Percentiles rank a stretch among this genome's conserved stretches.
Conservation (phyloP, 2,329 filamentous ascomycete genomes). For the Aspergillus tubingensis region DNA sequence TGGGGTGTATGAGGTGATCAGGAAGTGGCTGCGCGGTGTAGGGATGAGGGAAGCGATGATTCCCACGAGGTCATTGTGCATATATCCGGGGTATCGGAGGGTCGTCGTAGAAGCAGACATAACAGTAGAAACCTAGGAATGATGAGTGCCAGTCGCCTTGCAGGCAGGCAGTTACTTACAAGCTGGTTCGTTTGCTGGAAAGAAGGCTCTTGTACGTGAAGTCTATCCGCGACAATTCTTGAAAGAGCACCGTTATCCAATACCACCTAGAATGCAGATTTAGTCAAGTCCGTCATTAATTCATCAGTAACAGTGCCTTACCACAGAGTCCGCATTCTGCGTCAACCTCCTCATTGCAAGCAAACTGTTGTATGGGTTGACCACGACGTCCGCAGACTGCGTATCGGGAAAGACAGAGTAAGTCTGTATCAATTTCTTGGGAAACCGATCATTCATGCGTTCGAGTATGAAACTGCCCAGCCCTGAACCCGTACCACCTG, state of each 20-base stretch:
- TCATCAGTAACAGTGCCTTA: slow-evolving; percentile 34
- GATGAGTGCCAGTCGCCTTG: slow-evolving; percentile 6
- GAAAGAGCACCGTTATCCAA: slow-evolving; percentile 93
- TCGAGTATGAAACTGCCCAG: slow-evolving; percentile 93
- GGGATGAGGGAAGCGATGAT: slow-evolving; percentile 95
- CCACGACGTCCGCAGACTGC: slow-evolving; percentile 86
- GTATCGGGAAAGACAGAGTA: slow-evolving; percentile 98
- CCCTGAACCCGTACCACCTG: slow-evolving; percentile 94
- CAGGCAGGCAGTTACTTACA: slow-evolving; percentile 47
- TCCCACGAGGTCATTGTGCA: slow-evolving; percentile 98
- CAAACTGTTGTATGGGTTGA: slow-evolving; percentile 97
- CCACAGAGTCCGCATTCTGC: slow-evolving; percentile 95
- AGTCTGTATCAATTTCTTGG: slow-evolving; percentile 98
- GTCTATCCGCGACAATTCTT: slow-evolving; percentile 87
- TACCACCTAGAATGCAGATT: slow-evolving; percentile 60
- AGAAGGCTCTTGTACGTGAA: slow-evolving; percentile 93
- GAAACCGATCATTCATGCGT: slow-evolving; percentile 92
- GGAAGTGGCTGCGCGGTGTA: slow-evolving; percentile 93
- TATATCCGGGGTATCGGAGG: slow-evolving; percentile 94
- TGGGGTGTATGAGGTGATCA: slow-evolving; percentile 97
- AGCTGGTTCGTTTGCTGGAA: slow-evolving; percentile 98
- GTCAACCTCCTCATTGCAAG: slow-evolving; percentile 87
- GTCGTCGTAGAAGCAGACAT: slow-evolving; percentile 99
- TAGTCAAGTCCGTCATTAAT: slow-evolving; percentile 20
- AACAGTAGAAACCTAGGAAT: slow-evolving; percentile 75